Conservation (phyloP, 768 basidiomycete genomes). For the Mycena crocata region DNA sequence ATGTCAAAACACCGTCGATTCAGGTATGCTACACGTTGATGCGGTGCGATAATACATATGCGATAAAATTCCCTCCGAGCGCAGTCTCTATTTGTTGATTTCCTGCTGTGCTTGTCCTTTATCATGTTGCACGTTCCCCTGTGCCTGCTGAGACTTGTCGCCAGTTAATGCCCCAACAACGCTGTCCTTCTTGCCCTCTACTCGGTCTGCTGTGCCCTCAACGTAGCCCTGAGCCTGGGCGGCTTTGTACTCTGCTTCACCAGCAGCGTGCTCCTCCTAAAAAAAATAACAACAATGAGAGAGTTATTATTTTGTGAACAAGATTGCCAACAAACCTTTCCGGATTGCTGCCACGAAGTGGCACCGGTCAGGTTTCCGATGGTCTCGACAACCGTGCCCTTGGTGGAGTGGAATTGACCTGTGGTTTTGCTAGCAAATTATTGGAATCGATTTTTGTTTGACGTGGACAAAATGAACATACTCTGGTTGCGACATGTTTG, state of each 20-base stretch:
- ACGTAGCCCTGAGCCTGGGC: conserved; percentile 50
- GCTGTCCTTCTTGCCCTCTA: conserved; percentile 48
- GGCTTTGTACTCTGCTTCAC: conserved; percentile 48
- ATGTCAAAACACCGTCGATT: too few relatives aligned
- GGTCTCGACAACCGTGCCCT: conserved; percentile 29
- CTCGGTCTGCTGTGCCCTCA: conserved; percentile 50
- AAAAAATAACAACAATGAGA: neutral
- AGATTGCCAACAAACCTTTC: too few relatives aligned
- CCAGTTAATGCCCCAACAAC: conserved; percentile 51
- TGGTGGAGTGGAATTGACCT: too few relatives aligned
- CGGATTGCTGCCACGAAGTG: conserved; percentile 45
- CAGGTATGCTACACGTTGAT: too few relatives aligned
- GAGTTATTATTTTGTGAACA: neutral
- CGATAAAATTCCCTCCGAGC: too few relatives aligned
- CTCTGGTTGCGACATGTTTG: conserved; percentile 23
- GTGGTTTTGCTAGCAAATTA: conserved; percentile 25
- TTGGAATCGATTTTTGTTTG: neutral
- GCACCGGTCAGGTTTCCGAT: conserved; percentile 53
- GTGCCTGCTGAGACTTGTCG: too few relatives aligned
- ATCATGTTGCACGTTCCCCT: conserved; percentile 60
- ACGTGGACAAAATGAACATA: neutral
- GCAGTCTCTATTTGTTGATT: too few relatives aligned
- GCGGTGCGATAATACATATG: too few relatives aligned
- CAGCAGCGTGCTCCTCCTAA: conserved; percentile 50
- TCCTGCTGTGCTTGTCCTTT: conserved; percentile 62